Evolutionary conservation across 768 basidiomycete genomes (phyloP), one percentile per base, ranked within the genome.

Genomic region (Tephrocybe sp.): DNA sequence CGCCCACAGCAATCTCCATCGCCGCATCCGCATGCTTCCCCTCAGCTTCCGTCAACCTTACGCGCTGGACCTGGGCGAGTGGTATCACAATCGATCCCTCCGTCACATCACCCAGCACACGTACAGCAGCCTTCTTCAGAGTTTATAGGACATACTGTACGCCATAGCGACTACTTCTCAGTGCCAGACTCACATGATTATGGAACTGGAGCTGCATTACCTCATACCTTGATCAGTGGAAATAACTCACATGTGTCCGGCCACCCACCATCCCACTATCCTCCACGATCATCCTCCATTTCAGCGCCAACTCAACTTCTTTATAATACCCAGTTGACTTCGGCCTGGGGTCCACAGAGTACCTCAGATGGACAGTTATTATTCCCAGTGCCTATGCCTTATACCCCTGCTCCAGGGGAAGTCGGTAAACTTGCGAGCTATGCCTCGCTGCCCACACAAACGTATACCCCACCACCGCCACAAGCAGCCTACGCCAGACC

Each of bases 41-140:
- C 59, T 33, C 59, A 62, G 32, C 53, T 75, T 11, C 78, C 81
- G 8, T 61, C 69, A 1, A 64, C 73, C 26, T 69, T 81, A n/a
- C 76, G 75, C 30, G 73, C 79, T 25, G 65, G 64, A 9, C 30
- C 56, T 38, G 51, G 56, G 51, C 44, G 54, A 15, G 39, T 17
- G 9, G 48, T 47, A 7, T 53, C 55, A 9, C 47, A 44, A 14
- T 44, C 55, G 3, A 32, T 14, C 43, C 30, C 50, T 36, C 37
- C 42, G 20, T 28, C 42, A 12, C 24, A 53, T 33, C 15, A 25
- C 28, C 25, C 57, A 44, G 11, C 40, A 45, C 14, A 54, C 39
- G 33, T 17, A 26, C 30, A 58, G 55, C 46, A 55, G 12, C 33
- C 50, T 26, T 52, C 57, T 7, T 38, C 51, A 21, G 53, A 54